Evolutionary conservation across 169 alveolate species (phyloP).

Genomic region (Plasmodium knowlesi): DNA sequence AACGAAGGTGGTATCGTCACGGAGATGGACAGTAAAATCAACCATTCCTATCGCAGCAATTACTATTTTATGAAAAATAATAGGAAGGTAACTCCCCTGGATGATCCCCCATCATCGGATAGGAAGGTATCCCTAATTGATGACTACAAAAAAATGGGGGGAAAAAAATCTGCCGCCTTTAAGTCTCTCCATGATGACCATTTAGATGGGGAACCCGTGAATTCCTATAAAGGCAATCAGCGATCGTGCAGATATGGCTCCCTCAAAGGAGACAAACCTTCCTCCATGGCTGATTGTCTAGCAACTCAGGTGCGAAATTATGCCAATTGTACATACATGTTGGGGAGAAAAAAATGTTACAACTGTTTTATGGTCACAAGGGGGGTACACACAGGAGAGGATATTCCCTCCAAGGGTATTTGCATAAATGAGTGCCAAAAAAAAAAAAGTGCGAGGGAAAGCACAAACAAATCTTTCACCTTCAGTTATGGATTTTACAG

Average conservation of each 20-base stretch:
- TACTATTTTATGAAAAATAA: not conserved
- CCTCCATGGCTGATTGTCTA: not conserved
- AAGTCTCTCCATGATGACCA: not conserved
- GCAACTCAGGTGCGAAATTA: not conserved
- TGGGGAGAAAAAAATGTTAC: conserved; percentile 25
- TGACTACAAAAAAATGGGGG: not conserved
- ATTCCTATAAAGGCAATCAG: not conserved
- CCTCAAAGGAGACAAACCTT: not conserved
- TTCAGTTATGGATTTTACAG: conserved; percentile 60
- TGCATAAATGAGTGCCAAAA: conserved; percentile 9
- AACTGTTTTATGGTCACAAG: not conserved
- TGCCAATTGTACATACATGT: conserved; percentile 28
- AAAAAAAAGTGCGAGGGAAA: not conserved
- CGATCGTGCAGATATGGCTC: not conserved
- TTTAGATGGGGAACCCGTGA: not conserved
- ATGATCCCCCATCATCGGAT: not conserved
- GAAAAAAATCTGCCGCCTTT: not conserved
- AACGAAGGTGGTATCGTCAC: not conserved
- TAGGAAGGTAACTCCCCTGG: not conserved
- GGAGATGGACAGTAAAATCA: not conserved
- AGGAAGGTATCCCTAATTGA: not conserved
- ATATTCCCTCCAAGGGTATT: not conserved
- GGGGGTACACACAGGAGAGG: not conserved
- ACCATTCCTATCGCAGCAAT: not conserved
- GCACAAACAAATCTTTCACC: not conserved